Evolutionary conservation across 768 basidiomycete genomes (phyloP).

Genomic region (Hypsizygus marmoreus): DNA sequence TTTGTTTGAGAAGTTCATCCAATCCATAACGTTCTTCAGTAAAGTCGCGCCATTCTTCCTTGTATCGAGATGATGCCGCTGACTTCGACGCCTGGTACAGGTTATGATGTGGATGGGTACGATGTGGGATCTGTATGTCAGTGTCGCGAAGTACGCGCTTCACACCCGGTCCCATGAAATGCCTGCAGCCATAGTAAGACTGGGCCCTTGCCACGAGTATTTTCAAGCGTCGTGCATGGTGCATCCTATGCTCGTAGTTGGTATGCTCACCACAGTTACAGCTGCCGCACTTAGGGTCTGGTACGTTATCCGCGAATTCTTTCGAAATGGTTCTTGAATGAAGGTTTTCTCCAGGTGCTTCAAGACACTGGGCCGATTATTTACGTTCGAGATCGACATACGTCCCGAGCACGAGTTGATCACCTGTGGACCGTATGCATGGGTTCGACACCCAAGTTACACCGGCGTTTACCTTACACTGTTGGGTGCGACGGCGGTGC

Average conservation of each 20-base stretch:
- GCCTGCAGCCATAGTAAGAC: neutral
- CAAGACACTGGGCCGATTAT: constrained; percentile 39
- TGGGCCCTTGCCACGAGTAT: constrained; percentile 5
- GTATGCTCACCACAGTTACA: constrained; percentile 24
- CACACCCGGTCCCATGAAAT: neutral
- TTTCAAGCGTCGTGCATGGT: constrained; percentile 14
- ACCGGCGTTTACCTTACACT: constrained; percentile 41
- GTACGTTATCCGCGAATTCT: constrained; percentile 18
- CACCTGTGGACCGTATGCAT: constrained; percentile 44
- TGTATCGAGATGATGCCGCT: neutral
- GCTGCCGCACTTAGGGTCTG: constrained; percentile 32
- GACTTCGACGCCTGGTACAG: constrained; percentile 14
- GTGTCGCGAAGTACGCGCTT: constrained; percentile 6
- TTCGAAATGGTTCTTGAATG: neutral
- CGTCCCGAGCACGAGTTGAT: constrained; percentile 41
- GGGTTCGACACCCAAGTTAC: constrained; percentile 47
- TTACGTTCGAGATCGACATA: constrained; percentile 46
- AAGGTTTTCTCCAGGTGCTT: constrained; percentile 33
- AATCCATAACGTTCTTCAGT: constrained; percentile 37
- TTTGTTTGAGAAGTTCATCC: constrained; percentile 37
- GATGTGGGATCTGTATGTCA: constrained; percentile 17
- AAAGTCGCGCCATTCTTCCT: constrained; percentile 26
- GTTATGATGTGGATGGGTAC: constrained; percentile 32
- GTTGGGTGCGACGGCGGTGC: constrained; percentile 31
- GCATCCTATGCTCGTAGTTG: constrained; percentile 25